Evolutionary conservation across 768 basidiomycete species (phyloP), one percentile per base, ranked within the genome.

Genomic region (Russula ochroleuca): DNA sequence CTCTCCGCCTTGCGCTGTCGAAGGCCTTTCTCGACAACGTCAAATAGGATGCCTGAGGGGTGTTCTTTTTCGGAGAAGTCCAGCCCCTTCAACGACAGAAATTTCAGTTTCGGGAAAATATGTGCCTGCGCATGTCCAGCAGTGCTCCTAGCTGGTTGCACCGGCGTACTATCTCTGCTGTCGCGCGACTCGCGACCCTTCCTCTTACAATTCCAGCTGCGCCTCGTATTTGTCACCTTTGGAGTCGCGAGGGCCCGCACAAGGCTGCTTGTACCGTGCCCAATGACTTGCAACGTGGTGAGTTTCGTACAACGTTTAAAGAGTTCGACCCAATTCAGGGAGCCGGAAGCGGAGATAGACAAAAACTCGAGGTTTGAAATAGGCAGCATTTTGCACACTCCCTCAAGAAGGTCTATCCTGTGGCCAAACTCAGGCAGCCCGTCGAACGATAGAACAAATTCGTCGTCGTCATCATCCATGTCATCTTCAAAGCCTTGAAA

Each of bases 101-200:
- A 48, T 7, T 23, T 48, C 57, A 64, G 38, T n/a, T 54, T 59
- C 4, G 57, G 63, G 38, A 64, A 63, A 19, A 19, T 8, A 21
- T 14, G 31, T 3, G 9, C 21, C 5, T 7, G 6, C 45, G 43
- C 9, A 3, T 6, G 41, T 10, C 10, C 23, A 5, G 38, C 19
- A 14, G 21, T 1, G 35, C 33, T 41, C 13, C 19, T 10, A 14
- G 15, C 17, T 7, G 52, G 23, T 25, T 54, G 52, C 4, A 25
- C 17, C 17, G 23, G 53, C 1, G 53, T 19, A 8, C 23, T 13
- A 25, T 19, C 54, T 41, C 17, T 52, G 40, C 14, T 31, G 14
- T n/a, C 28, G 11, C 31, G 49, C 4, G n/a, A n/a, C n/a, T n/a
- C n/a, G n/a, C n/a, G n/a, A n/a, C 17, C 47, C 25, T 37, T 25